A percentile compares a stretch with the other conserved stretches of the same genome.
Conservation (phyloP, 805 yeast genomes). For the Candida tibetensis region DNA sequence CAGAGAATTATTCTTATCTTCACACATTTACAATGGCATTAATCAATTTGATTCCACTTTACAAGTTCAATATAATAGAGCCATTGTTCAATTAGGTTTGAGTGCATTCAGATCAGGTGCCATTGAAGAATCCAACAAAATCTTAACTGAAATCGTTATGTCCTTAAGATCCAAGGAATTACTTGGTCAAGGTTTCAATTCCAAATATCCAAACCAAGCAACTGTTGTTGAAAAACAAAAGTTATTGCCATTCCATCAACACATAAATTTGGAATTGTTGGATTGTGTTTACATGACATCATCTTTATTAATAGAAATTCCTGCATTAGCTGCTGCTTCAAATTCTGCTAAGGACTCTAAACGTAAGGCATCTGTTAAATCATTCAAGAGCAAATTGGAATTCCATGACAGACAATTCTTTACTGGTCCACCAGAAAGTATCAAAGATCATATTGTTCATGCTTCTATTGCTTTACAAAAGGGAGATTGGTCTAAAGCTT, state of each 20-base stretch:
- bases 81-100: conserved; percentile 91
- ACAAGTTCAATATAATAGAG: conserved; percentile 93
- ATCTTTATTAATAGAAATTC: conserved; percentile 87
- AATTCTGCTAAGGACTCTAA: conserved; percentile 59
- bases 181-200: conserved; percentile 81
- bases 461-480: conserved; percentile 85
- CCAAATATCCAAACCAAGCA: conserved; percentile 60
- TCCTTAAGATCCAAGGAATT: conserved; percentile 86
- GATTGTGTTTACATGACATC: conserved; percentile 92
- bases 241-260: conserved; percentile 96
- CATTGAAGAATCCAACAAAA: conserved; percentile 81
- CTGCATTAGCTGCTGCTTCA: conserved; percentile 71
- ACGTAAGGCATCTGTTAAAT: conserved; percentile 60
- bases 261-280: conserved; percentile 89
- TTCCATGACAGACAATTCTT: conserved; percentile 91
- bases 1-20: conserved; percentile 80
- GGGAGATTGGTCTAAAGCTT: conserved; percentile 86
- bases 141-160: conserved; percentile 82
- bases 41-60: conserved; percentile 80
- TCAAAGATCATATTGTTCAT: conserved; percentile 88
- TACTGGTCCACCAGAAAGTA: conserved; percentile 97
- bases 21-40: conserved; percentile 80
- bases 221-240: conserved; percentile 68
- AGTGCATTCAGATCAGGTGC: conserved; percentile 92
- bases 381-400: conserved; percentile 88